These are phyloP conservation scores for Aspergillus kassunensis DNA, from an alignment of 495 filamentous ascomycete genomes.

Conservation along the genomic window DNA sequence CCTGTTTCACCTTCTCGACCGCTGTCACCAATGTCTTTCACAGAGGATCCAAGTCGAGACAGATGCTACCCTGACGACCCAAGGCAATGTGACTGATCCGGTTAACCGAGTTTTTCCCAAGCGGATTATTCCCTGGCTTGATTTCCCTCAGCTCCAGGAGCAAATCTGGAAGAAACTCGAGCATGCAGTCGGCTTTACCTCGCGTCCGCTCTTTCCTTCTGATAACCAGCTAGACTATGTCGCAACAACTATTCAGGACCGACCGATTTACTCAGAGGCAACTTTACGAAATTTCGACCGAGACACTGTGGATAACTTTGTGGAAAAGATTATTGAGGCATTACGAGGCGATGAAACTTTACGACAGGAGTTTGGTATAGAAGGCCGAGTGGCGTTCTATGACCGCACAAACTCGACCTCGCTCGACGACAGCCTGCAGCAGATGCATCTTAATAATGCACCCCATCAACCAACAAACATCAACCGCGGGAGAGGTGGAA, in stretches of 20 bases:
- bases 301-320: conserved; percentile 26
- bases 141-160: conserved; percentile 24
- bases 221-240: conserved; percentile 22
- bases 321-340: conserved; percentile 20
- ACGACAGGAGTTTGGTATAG: conserved; percentile 19
- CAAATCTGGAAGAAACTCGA: conserved; percentile 22
- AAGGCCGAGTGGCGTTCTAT: conserved; percentile 23
- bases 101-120: conserved; percentile 1
- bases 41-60: background rate
- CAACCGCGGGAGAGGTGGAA: conserved; percentile 16
- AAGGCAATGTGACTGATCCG: background rate
- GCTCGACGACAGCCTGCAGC: conserved; percentile 21
- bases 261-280: conserved; percentile 26
- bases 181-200: conserved; percentile 15
- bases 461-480: conserved; percentile 18
- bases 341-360: conserved; percentile 22
- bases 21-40: conserved; percentile 1
- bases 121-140: conserved; percentile 22
- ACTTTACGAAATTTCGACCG: conserved; percentile 25
- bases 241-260: conserved; percentile 20
- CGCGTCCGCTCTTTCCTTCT: conserved; percentile 16
- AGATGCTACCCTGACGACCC: background rate
- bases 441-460: conserved; percentile 19
- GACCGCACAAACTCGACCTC: conserved; percentile 19
- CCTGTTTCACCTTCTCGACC: conserved; percentile 23